Base-by-base conservation (phyloP, 2,329 filamentous ascomycete species). In the Claviceps paspali region DNA sequence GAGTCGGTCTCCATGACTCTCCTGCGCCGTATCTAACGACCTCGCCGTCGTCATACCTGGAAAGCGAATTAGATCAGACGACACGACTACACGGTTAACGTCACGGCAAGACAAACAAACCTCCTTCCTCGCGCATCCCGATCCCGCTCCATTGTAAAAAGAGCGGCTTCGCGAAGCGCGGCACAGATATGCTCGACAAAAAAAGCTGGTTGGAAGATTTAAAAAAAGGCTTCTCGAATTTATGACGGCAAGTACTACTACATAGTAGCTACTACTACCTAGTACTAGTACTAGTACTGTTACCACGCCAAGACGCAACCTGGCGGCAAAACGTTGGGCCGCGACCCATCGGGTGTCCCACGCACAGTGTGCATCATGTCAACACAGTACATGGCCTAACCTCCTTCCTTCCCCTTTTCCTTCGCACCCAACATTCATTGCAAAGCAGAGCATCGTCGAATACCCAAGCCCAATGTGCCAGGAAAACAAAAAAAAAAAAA, bases 21-120 rank as follows among this genome's bases (percentile, higher is more conserved):
- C 71, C 71, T 10, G 72, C 72, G 36, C 71, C 71, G 51, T 75
- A 76, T 49, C 71, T 63, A 44, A 73, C 68, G 38, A 76, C 72
- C 55, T 76, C 71, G 31, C 71, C 71, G 45, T 76, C 71, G 44
- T 76, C 70, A 47, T 71, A 76, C 51, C 70, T 74, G 41, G 6
- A 6, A 18, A 9, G 28, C 15, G 30, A 12, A 3, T 26, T 22
- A 8, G 21, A 22, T 22, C 21, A 22, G 21, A n/a, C n/a, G n/a
- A n/a, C n/a, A n/a, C n/a, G n/a, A n/a, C n/a, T n/a, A n/a, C n/a
- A n/a, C n/a, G n/a, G n/a, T n/a, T n/a, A n/a, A n/a, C n/a, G n/a
- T n/a, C n/a, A n/a, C n/a, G n/a, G n/a, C n/a, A 31, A 18, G 15
- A 4, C 4, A 33, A 24, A 30, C 27, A 10, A 24, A 61, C 59